Percentiles rank a stretch among this genome's conserved stretches.
Conservation (phyloP, 345 rosid genomes). For the Aquilaria yunnanensis region DNA sequence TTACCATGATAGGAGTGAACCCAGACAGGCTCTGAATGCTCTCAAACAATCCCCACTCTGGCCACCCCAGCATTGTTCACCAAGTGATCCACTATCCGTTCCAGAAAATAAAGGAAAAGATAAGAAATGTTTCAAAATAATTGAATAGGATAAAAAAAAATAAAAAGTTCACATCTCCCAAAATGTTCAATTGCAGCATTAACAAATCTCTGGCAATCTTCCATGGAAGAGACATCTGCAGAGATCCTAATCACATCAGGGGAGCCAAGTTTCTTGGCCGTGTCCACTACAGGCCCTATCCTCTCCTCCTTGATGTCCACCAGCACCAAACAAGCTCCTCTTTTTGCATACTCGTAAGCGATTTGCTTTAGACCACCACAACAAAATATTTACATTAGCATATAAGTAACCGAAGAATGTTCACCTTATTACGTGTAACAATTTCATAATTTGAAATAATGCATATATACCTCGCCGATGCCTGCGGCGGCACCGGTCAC, state of each 20-base stretch:
- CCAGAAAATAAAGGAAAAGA: neutral
- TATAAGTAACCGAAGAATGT: no score
- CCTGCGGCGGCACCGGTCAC: conserved; percentile 58
- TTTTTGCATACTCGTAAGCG: conserved; percentile 29
- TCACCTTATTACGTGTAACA: no score
- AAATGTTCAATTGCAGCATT: conserved; percentile 18
- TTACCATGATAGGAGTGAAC: conserved; percentile 13
- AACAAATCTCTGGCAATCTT: conserved; percentile 24
- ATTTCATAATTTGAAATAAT: no score
- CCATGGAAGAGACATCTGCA: conserved; percentile 22
- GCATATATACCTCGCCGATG: conserved; percentile 41
- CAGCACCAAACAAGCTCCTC: conserved; percentile 24
- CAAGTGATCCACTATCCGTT: conserved; percentile 21
- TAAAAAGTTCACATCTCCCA: conserved; percentile 15
- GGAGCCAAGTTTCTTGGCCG: conserved; percentile 21
- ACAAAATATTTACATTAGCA: neutral
- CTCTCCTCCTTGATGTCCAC: conserved; percentile 25
- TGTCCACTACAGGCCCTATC: conserved; percentile 16
- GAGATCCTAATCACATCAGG: conserved; percentile 15
- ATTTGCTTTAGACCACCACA: conserved; percentile 9
- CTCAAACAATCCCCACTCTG: conserved; percentile 7
- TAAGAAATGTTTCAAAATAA: neutral
- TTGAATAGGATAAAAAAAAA: neutral
- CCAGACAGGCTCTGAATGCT: conserved; percentile 3
- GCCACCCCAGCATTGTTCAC: conserved; percentile 25